Base-by-base conservation (phyloP, 306 rosid genomes). In the Leucaena leucocephala region DNA sequence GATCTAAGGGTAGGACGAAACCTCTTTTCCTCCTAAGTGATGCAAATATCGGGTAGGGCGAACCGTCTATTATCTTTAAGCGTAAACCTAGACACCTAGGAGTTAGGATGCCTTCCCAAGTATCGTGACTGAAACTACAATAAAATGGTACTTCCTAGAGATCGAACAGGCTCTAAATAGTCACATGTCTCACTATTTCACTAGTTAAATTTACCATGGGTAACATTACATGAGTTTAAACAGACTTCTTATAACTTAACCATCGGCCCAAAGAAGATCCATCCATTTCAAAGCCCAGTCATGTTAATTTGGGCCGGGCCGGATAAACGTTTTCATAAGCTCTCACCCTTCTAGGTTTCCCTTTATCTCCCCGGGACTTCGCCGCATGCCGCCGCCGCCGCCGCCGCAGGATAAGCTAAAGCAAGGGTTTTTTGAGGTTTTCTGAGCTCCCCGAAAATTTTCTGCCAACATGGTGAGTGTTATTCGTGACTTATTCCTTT, bases 391-490 rank as follows among this genome's bases (percentile, higher is more conserved):
- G n/a, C 6, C 2, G 12, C 1, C 34, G 2, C 21, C 8, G 63
- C 64, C 9, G 9, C 2, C 3, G 36, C 16, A 4, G 40, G 67
- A 54, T 55, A 55, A 55, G 62, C 33, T 19, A 8, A 39, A 39
- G 39, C 17, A 38, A 68, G 83, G 73, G 69, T 68, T 42, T 58
- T 63, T 4, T 19, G 4, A 63, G 55, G 40, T 46, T 69, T 45
- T 49, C 40, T 7, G 45, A 72, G 36, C 19, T 39, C 43, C 10
- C 19, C 42, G 2, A 57, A 17, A 8, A 5, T 59, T 64, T 33
- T 58, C 73, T 61, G 6, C 74, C 74, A 77, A 33, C 16, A 84
- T 84, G 87, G 87, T 84, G 2, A 58, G 80, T 59, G 0, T 17
- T 19, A 12, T 21, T 36, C 15, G 3, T 54, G 11, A 7, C 34